Evolutionary conservation across 2,329 filamentous ascomycete species (phyloP), one percentile per base, ranked within the genome.

Genomic region (Ophiostoma ulmi): DNA sequence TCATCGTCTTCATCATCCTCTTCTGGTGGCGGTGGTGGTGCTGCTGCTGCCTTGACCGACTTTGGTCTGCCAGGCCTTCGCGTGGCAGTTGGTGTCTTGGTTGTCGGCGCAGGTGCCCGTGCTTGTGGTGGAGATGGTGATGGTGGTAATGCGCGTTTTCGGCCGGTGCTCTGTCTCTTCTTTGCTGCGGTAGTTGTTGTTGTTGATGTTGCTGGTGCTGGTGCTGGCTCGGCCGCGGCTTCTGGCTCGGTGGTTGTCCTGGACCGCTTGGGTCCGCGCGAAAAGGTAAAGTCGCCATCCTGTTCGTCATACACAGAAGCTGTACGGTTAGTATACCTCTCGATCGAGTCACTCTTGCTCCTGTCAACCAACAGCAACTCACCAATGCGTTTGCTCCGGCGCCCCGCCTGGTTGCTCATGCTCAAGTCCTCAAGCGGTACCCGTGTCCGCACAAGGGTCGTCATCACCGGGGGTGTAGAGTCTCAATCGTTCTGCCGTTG

Each of bases 211-310:
- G 22, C 22, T 20, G 39, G 31, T 66, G 55, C 78, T 77, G 77
- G 76, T 44, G 76, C 76, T 14, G 78, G 75, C 36, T 79, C 78
- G 5, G 69, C 38, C 11, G 38, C 70, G 6, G 70, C 20, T 17
- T 61, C 68, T 13, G 55, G 80, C 66, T 81, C 79, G 26, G 80
- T 78, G 71, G 84, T 83, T 63, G 86, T 85, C 80, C 90, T 92
- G 72, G 84, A 83, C 76, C 86, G 81, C 77, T 91, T 91, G 13
- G 88, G 83, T 73, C 85, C 88, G 75, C 91, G 87, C 73, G 89
- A 88, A 78, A 93, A 94, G 71, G 88, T 83, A 75, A 94, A 94
- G 73, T 91, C 91, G 75, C 91, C 91, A 81, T 91, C 89, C 76
- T 91, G 86, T 78, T 94, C 91, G 75, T 92, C 90, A 75, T 90